These are phyloP conservation scores for Melaleuca alternifolia DNA, from an alignment of 345 rosid species.

Conservation along the genomic window DNA sequence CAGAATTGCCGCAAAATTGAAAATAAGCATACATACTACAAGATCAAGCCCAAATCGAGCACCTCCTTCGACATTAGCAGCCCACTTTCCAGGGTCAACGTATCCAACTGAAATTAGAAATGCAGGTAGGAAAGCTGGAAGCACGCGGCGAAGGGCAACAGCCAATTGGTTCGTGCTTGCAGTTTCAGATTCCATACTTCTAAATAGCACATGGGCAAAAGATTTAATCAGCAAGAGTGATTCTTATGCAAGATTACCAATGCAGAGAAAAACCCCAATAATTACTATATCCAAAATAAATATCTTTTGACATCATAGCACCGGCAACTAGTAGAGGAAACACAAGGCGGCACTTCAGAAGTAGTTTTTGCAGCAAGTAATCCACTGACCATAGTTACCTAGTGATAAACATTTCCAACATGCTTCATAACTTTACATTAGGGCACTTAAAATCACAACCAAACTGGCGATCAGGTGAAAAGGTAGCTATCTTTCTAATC, in stretches of 20 bases:
- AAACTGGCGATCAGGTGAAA: background rate
- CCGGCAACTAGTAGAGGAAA: background rate
- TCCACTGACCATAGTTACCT: background rate
- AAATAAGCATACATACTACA: conserved; percentile 48
- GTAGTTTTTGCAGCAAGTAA: background rate
- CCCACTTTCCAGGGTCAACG: conserved; percentile 98
- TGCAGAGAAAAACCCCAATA: background rate
- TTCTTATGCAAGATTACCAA: background rate
- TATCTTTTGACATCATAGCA: background rate
- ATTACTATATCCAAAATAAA: background rate
- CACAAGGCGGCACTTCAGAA: background rate
- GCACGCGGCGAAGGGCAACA: conserved; percentile 34
- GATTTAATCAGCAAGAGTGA: background rate
- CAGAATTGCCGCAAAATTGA: conserved; percentile 74
- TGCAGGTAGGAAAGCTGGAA: conserved; percentile 60
- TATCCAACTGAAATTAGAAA: conserved; percentile 76
- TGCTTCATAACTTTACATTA: background rate
- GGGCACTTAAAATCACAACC: background rate
- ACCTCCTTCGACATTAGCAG: conserved; percentile 82
- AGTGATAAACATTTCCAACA: background rate
- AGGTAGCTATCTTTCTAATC: background rate
- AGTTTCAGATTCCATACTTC: conserved; percentile 62
- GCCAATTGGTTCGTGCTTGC: conserved; percentile 23
- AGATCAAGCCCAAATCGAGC: conserved; percentile 78
- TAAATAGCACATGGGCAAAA: background rate